A percentile compares a stretch with the other conserved stretches of the same genome.
Evolutionary conservation across 176 grass and related monocot species (phyloP).

Genomic region (Eremochloa ophiuroides): DNA sequence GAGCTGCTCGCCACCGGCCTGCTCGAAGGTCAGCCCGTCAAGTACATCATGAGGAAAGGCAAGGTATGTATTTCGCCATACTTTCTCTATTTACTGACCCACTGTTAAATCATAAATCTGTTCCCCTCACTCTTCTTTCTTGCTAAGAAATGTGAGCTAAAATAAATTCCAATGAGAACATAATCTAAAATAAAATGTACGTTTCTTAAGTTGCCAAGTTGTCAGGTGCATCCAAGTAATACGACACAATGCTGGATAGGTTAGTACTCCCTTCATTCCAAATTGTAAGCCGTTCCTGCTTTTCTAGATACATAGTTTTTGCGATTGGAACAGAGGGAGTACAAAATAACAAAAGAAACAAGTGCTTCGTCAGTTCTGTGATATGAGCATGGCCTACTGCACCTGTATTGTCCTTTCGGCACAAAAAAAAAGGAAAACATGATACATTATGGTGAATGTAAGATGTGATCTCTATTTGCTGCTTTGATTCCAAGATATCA

Average conservation of each 20-base stretch:
- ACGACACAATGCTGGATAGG: neutral
- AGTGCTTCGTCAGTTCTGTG: neutral
- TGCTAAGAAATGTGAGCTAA: neutral
- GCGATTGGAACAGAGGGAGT: neutral
- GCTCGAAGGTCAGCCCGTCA: conserved; percentile 84
- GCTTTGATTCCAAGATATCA: neutral
- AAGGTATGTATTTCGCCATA: conserved; percentile 39
- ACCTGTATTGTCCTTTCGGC: neutral
- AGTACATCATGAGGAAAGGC: conserved; percentile 64
- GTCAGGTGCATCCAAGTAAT: neutral
- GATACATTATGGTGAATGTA: neutral
- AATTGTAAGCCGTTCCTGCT: neutral
- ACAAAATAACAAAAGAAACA: neutral
- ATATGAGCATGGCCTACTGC: neutral
- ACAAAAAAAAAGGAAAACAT: neutral
- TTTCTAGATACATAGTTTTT: neutral
- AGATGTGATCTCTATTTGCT: neutral
- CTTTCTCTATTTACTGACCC: neutral
- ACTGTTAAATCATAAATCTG: neutral
- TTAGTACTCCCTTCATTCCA: neutral
- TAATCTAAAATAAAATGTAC: neutral
- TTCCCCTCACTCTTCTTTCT: neutral
- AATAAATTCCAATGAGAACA: neutral
- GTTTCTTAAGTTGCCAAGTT: neutral
- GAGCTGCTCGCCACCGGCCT: conserved; percentile 76